Evolutionary conservation across 1,284 basidiomycete genomes (phyloP).

Genomic region (Vanrija sp.): DNA sequence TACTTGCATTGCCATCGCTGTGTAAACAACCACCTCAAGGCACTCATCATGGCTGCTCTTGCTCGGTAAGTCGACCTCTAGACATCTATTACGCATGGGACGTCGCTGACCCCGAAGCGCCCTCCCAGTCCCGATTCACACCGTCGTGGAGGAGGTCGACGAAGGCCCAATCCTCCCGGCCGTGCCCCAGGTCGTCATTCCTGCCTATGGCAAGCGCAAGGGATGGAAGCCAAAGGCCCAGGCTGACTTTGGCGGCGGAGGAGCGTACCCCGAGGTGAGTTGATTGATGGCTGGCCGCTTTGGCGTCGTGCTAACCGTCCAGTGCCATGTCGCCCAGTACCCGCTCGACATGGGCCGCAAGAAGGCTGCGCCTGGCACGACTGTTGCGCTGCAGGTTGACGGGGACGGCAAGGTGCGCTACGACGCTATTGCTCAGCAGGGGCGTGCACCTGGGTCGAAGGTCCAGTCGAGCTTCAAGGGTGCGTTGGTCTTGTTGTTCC

Average conservation of each 20-base stretch:
- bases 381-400: slow-evolving; percentile 93
- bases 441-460: slow-evolving; percentile 75
- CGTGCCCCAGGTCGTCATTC: slow-evolving; percentile 23
- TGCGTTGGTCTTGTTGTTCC: slow-evolving; percentile 16
- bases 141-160: slow-evolving; percentile 29
- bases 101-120: slow-evolving; percentile 21
- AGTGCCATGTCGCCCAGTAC: slow-evolving; percentile 93
- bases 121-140: slow-evolving; percentile 41
- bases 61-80: slow-evolving; percentile 34
- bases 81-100: too few relatives aligned
- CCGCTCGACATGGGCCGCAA: slow-evolving; percentile 92
- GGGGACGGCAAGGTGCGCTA: slow-evolving; percentile 94
- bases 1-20: background rate
- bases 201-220: slow-evolving; percentile 69
- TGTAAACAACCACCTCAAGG: slow-evolving; percentile 1
- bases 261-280: slow-evolving; percentile 78
- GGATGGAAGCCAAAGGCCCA: slow-evolving; percentile 80
- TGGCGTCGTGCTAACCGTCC: background rate
- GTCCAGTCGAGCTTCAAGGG: slow-evolving; percentile 91
- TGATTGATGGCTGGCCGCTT: background rate
- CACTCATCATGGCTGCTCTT: slow-evolving; percentile 44
- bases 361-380: slow-evolving; percentile 87
- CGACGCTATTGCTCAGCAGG: slow-evolving; percentile 94
- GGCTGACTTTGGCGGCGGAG: slow-evolving; percentile 89
- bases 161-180: slow-evolving; percentile 24